Evolutionary conservation across 1,139 yeast species (phyloP).

Genomic region (Starmera stellimalicola): DNA sequence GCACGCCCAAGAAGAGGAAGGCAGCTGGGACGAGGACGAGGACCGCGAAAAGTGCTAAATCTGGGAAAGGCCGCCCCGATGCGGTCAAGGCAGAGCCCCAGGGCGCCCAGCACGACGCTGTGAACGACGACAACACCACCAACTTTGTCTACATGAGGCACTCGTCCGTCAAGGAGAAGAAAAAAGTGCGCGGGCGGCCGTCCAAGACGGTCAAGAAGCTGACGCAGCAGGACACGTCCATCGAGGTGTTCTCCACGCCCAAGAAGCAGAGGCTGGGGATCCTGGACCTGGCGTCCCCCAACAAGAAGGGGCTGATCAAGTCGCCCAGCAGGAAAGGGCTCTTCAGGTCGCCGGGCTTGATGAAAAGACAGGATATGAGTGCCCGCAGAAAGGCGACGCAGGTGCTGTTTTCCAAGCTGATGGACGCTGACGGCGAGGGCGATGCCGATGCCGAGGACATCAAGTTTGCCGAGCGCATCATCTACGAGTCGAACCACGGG

Average conservation of each 20-base stretch:
- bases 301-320: constrained; percentile 16
- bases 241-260: constrained; percentile 16
- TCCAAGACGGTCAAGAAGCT: constrained; percentile 1
- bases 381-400: constrained; percentile 43
- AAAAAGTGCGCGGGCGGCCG: constrained; percentile 2
- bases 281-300: constrained; percentile 16
- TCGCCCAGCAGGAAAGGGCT: constrained; percentile 19
- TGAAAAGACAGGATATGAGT: constrained; percentile 26
- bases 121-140: too few species aligned
- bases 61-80: too few species aligned
- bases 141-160: constrained; percentile 5
- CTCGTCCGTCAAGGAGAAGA: too few species aligned
- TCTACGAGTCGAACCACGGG: constrained; percentile 20
- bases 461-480: constrained; percentile 37
- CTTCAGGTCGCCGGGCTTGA: constrained; percentile 34
- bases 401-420: constrained; percentile 25
- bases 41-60: too few species aligned
- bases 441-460: constrained; percentile 31
- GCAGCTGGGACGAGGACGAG: too few species aligned
- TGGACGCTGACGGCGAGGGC: constrained; percentile 30
- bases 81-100: too few species aligned
- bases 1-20: too few species aligned
- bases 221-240: constrained; percentile 4
- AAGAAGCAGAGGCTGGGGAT: constrained; percentile 14
- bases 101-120: too few species aligned